Percentiles rank a stretch among this genome's conserved stretches.
phyloP scores from a whole-genome alignment of 2,329 filamentous ascomycete genomes.

The Myriangium duriaei region DNA sequence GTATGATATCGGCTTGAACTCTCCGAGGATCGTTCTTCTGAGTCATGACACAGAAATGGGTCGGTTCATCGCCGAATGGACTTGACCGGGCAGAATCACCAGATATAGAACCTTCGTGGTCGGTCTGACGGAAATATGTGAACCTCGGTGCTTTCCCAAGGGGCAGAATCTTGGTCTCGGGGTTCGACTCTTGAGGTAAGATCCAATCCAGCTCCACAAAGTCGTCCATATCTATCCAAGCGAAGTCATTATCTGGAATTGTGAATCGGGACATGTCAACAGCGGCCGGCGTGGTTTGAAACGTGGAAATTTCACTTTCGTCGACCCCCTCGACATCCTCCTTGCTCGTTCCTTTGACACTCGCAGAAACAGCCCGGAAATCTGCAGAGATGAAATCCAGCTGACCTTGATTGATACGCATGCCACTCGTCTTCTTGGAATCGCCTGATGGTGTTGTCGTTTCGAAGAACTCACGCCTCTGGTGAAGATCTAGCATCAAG shows the following conservation, averaged over 20 bases:
- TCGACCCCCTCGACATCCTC: slow-evolving; percentile 59
- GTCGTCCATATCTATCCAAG: slow-evolving; percentile 99
- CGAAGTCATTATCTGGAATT: slow-evolving; percentile 88
- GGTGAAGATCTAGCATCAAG: slow-evolving; percentile 93
- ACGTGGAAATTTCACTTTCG: slow-evolving; percentile 48
- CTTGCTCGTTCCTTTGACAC: slow-evolving; percentile 65
- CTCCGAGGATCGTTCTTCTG: slow-evolving; percentile 58
- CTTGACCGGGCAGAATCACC: slow-evolving; percentile 75
- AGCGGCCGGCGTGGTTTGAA: slow-evolving; percentile 30
- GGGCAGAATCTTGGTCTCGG: slow-evolving; percentile 86
- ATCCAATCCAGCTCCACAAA: slow-evolving; percentile 98
- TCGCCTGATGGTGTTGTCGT: slow-evolving; percentile 58
- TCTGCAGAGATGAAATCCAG: slow-evolving; percentile 86
- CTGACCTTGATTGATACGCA: slow-evolving; percentile 92
- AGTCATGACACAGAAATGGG: slow-evolving; percentile 92
- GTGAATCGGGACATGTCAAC: slow-evolving; percentile 73
- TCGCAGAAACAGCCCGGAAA: slow-evolving; percentile 84
- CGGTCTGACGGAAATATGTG: slow-evolving; percentile 94
- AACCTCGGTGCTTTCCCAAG: slow-evolving; percentile 87
- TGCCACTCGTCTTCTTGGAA: slow-evolving; percentile 72
- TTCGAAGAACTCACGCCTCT: slow-evolving; percentile 81
- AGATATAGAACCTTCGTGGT: slow-evolving; percentile 68
- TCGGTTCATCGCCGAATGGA: slow-evolving; percentile 84
- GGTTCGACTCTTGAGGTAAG: slow-evolving; percentile 75
- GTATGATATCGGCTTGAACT: slow-evolving; percentile 77